Base-by-base conservation (phyloP, 108 stramenopile genomes). In the Schizochytrium sp. region DNA sequence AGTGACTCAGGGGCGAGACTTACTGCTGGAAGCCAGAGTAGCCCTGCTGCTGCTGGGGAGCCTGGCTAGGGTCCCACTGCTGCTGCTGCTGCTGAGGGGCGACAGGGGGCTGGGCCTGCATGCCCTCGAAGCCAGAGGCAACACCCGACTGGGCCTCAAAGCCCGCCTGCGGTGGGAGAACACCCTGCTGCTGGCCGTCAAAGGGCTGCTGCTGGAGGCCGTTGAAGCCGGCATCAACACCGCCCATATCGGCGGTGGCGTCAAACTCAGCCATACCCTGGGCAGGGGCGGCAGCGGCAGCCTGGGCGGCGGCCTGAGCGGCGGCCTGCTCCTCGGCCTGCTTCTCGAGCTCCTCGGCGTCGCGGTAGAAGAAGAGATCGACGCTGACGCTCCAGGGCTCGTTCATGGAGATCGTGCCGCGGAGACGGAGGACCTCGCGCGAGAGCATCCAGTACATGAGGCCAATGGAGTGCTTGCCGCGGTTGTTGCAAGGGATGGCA, bases 401-500 rank as follows among this genome's bases (percentile, higher is more conserved):
- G 44, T 91, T 88, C 89, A 98, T 96, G 94, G 94, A 93, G 88
- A 99, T 96, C 88, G 96, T 93, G 93, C 99, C 99, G 72, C 99
- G 97, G 72, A 99, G 93, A 72, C 98, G 95, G 45, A 99, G 94
- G 76, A 99, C 97, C 93, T 99, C 99, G 91, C 99, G 96, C 47
- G 99, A 96, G 57, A 99, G 95, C 55, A 99, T 93, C 98, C 98
- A 99, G 97, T 99, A 99, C 87, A 98, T 88, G 60, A 99, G 96
- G 90, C 98, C 99, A 90, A 99, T 99, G 90, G 97, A 98, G 92
- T 94, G 97, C 94, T 98, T 98, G 89, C 98, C 98, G 96, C 99
- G 99, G 98, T 99, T 99, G 98, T 99, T 99, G 91, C 96, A 97
- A 58, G 99, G 99, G 91, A 99, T 99, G 92, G 99, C 99, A 90